Evolutionary conservation across 1,139 yeast species (phyloP).

Genomic region (Yamadazyma membranifaciens): DNA sequence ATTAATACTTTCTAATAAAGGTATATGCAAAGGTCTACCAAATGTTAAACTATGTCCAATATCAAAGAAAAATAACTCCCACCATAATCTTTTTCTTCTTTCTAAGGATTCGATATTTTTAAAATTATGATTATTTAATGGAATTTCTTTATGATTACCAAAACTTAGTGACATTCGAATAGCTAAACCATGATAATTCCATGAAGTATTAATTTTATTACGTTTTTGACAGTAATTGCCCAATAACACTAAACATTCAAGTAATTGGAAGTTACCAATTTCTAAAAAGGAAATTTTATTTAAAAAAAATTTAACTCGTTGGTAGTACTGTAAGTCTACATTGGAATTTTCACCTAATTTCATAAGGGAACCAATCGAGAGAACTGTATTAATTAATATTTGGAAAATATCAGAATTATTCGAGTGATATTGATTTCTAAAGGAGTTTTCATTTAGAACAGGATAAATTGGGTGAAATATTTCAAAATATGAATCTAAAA

Average conservation of each 20-base stretch:
- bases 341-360: conserved; percentile 48
- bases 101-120: conserved; percentile 8
- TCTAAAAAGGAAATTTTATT: conserved; percentile 19
- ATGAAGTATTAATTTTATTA: conserved; percentile 62
- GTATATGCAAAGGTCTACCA: conserved; percentile 10
- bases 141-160: conserved; percentile 53
- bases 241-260: conserved; percentile 50
- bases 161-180: conserved; percentile 64
- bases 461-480: conserved; percentile 1
- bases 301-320: conserved; percentile 44
- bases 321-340: conserved; percentile 52
- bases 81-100: conserved; percentile 12
- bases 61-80: conserved; percentile 13
- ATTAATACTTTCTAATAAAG: neutral
- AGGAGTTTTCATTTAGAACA: neutral
- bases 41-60: conserved; percentile 13
- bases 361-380: conserved; percentile 69
- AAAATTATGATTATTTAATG: conserved; percentile 8
- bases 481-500: neutral
- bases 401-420: conserved; percentile 1
- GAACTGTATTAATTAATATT: conserved; percentile 48
- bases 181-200: conserved; percentile 63
- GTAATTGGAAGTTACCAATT: conserved; percentile 51
- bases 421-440: neutral
- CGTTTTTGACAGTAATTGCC: conserved; percentile 60